Conservation (phyloP, 305 asterid genomes). For the Caryopteris hybrid region DNA sequence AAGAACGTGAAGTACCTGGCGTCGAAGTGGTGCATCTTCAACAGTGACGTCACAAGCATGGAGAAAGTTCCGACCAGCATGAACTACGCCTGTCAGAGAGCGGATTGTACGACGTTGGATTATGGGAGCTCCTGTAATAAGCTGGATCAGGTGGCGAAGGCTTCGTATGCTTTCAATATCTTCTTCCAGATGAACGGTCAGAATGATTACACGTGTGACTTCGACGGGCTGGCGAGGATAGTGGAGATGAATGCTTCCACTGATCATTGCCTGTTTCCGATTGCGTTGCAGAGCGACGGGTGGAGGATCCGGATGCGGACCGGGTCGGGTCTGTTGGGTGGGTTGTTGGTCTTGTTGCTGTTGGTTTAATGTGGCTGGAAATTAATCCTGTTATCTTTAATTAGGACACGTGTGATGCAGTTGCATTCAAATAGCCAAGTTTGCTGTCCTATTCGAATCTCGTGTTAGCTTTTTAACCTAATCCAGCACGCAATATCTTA, state of each 20-base stretch:
- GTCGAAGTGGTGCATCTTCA: conserved; percentile 47
- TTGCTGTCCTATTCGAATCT: too few species aligned
- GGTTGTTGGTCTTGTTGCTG: background rate
- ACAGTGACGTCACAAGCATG: conserved; percentile 13
- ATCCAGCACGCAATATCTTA: too few species aligned
- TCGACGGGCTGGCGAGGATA: conserved; percentile 43
- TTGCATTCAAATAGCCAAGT: too few species aligned
- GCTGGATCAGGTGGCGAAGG: conserved; percentile 3
- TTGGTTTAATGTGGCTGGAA: conserved; percentile 6
- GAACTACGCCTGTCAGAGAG: conserved; percentile 36
- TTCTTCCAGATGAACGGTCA: conserved; percentile 49
- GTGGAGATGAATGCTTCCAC: conserved; percentile 33
- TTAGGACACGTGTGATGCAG: too few species aligned
- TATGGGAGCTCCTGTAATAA: conserved; percentile 31
- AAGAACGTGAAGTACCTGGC: conserved; percentile 43
- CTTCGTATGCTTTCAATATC: conserved; percentile 60
- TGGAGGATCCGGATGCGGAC: background rate
- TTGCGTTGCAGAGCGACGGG: conserved; percentile 39
- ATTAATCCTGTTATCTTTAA: too few species aligned
- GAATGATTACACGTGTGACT: conserved; percentile 55
- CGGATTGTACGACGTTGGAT: conserved; percentile 47
- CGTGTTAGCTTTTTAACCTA: too few species aligned
- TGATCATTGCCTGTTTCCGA: conserved; percentile 40
- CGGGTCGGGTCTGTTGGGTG: conserved; percentile 4
- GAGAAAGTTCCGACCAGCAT: conserved; percentile 9